phyloP scores from a whole-genome alignment of 768 basidiomycete genomes.

The Naganishia kalamii region DNA sequence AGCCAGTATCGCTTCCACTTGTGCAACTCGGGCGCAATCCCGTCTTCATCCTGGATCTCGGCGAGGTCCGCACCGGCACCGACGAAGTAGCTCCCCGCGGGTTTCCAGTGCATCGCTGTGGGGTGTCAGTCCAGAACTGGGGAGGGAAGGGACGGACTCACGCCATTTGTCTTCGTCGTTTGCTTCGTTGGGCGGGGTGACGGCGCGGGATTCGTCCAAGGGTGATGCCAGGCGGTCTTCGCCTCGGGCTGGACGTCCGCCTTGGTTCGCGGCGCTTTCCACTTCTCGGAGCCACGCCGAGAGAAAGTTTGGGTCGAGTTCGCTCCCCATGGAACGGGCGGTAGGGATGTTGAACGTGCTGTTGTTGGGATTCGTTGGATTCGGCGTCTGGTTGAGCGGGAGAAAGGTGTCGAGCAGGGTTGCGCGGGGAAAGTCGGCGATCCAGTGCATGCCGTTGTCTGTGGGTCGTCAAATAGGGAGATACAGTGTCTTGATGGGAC shows the following conservation, averaged over 20 bases:
- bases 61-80: slow-evolving; percentile 11
- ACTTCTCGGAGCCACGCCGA: neutral
- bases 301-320: slow-evolving; percentile 7
- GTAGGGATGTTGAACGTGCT: slow-evolving; percentile 3
- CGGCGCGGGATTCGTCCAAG: neutral
- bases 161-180: slow-evolving; percentile 22
- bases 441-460: slow-evolving; percentile 23
- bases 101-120: slow-evolving; percentile 21
- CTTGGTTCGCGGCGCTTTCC: neutral
- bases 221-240: neutral
- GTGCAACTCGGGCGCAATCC: neutral
- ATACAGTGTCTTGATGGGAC: neutral
- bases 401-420: slow-evolving; percentile 5
- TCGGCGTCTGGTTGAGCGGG: neutral
- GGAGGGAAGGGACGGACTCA: neutral
- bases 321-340: neutral
- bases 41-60: slow-evolving; percentile 9
- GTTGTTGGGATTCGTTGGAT: slow-evolving; percentile 7
- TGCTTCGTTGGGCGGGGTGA: slow-evolving; percentile 5
- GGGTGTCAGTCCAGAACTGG: neutral
- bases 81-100: slow-evolving; percentile 13
- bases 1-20: slow-evolving; percentile 18
- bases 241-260: neutral
- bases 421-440: slow-evolving; percentile 8
- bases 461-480: neutral